Evolutionary conservation across 2,329 filamentous ascomycete genomes (phyloP), one percentile per base, ranked within the genome.

Genomic region (Coniochaeta ligniaria): DNA sequence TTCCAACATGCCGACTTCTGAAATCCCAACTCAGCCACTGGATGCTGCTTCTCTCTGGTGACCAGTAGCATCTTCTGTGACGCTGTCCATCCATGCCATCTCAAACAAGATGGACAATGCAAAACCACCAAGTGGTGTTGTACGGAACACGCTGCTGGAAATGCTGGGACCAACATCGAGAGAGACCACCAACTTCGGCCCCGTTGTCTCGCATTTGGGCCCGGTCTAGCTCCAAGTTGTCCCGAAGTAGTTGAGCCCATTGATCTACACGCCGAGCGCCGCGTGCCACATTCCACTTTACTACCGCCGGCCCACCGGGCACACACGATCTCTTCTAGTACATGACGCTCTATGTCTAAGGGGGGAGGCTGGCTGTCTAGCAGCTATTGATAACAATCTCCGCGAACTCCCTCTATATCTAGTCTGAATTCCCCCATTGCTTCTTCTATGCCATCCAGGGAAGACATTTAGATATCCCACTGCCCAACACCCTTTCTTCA

Each of bases 341-440:
- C 47, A 52, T 52, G 47, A 52, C 47, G 47, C 22, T 52, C 47
- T 52, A 26, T 57, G 54, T 57, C 54, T 57, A 57, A 57, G 54
- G 54, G 50, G 35, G 54, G 54, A 57, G 54, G 54, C 54, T 57
- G 54, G 54, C 26, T 38, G 31, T 57, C 54, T 57, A 17, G 17
- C 31, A 57, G 54, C 31, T 57, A 57, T 57, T 38, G 54, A 57
- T 36, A 36, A 38, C n/a, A 57, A 57, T 57, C 33, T 57, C 54
- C 54, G 54, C 33, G 7, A 6, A 38, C 31, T 57, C 54, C 54
- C 54, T 57, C 47, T 57, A 57, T 57, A 57, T 57, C 54, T 57
- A 38, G 8, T 38, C 7, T 57, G 31, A 35, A 24, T 22, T 38
- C 26, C 54, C 54, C 54, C 54, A 14, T 57, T 38, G 9, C 54